Conservation (phyloP, 1,139 yeast genomes). For the Candida sanyaensis region DNA sequence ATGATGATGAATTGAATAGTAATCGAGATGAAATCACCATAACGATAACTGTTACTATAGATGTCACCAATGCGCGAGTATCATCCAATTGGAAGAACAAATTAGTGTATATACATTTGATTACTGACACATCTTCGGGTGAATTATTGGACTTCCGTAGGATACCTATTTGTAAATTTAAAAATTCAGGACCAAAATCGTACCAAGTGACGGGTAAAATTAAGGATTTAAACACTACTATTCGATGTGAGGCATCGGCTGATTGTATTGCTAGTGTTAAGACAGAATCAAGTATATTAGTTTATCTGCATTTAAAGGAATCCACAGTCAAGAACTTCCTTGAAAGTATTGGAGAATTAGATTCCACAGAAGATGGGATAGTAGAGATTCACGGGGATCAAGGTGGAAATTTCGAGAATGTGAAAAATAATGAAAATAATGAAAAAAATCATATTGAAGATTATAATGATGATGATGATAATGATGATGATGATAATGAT, state of each 20-base stretch:
- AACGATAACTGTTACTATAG: conserved; percentile 21
- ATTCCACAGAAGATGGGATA: background rate
- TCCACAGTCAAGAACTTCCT: conserved; percentile 6
- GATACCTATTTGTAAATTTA: conserved; percentile 27
- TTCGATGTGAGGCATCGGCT: conserved; percentile 28
- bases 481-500: conserved; percentile 2
- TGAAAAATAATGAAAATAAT: no score
- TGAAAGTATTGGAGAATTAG: conserved; percentile 8
- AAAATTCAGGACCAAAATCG: conserved; percentile 18
- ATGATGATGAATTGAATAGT: conserved; percentile 7
- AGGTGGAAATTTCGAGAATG: no score
- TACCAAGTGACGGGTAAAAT: conserved; percentile 24
- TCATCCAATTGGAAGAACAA: conserved; percentile 32
- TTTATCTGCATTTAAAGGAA: conserved; percentile 2
- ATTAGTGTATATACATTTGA: conserved; percentile 12
- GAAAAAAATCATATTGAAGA: no score
- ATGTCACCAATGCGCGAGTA: conserved; percentile 17
- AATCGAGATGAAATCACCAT: conserved; percentile 12
- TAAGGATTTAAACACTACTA: conserved; percentile 13
- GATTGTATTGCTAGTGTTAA: conserved; percentile 40
- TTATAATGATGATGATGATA: no score
- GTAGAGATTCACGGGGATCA: no score
- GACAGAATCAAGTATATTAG: background rate
- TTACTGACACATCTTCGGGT: conserved; percentile 20
- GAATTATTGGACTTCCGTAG: conserved; percentile 40